These are phyloP conservation scores for Colletotrichum liriopes DNA, from an alignment of 2,329 filamentous ascomycete species.

Conservation along the genomic window DNA sequence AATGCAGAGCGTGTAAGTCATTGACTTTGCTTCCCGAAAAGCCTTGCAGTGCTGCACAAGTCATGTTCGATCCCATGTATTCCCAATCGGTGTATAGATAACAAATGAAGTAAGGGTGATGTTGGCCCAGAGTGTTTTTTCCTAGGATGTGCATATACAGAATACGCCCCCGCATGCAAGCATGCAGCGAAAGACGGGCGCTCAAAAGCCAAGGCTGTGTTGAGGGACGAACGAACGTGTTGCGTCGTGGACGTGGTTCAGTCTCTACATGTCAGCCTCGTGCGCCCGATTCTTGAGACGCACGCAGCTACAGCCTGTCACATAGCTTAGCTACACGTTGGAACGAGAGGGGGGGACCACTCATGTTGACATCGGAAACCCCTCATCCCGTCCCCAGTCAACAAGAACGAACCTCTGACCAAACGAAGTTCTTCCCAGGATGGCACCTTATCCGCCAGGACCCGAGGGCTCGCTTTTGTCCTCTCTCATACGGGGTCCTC, in stretches of 20 bases:
- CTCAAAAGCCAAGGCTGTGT: background rate
- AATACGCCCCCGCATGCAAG: background rate
- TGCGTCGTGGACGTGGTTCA: background rate
- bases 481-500: background rate
- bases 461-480: background rate
- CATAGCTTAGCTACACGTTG: background rate
- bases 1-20: background rate
- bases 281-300: background rate
- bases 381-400: background rate
- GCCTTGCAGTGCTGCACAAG: background rate
- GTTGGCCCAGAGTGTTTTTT: background rate
- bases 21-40: background rate
- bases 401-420: background rate
- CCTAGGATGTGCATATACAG: background rate
- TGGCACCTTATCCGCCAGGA: background rate
- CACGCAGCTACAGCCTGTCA: background rate
- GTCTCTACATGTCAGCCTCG: background rate
- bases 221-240: too few relatives aligned
- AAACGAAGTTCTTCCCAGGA: background rate
- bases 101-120: background rate
- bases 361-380: background rate
- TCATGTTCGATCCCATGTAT: background rate
- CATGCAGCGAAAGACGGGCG: background rate
- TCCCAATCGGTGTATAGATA: background rate
- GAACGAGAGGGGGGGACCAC: background rate